Conservation (phyloP, 2,329 filamentous ascomycete genomes). For the Penicillium verrucosum region DNA sequence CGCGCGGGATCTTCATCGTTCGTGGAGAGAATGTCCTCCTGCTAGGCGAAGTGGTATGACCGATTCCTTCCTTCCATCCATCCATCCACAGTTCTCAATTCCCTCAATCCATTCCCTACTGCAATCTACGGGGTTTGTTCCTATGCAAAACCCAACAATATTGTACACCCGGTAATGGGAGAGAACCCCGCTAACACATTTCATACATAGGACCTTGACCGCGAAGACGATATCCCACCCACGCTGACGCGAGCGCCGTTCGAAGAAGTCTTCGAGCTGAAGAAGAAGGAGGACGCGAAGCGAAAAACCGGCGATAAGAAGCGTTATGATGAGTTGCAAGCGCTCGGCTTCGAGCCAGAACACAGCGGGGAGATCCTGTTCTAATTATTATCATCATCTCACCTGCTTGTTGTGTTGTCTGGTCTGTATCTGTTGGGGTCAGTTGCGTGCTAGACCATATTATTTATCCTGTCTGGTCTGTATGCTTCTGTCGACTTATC, state of each 20-base stretch:
- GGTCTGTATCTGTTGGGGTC: not conserved
- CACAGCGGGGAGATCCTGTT: conserved; percentile 71
- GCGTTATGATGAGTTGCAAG: conserved; percentile 66
- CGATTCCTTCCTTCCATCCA: not conserved
- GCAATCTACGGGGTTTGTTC: not conserved
- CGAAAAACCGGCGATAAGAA: conserved; percentile 72
- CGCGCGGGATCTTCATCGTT: conserved; percentile 84
- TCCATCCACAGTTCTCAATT: not conserved
- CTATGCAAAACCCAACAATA: not conserved
- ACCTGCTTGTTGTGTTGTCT: not conserved
- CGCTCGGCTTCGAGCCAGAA: conserved; percentile 84
- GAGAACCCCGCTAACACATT: not conserved
- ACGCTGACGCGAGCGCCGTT: conserved; percentile 66
- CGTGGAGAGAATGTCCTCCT: conserved; percentile 96
- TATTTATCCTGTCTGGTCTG: not conserved
- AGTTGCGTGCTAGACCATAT: not conserved
- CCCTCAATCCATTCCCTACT: not conserved
- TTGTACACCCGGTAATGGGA: not conserved
- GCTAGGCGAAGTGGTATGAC: conserved; percentile 75
- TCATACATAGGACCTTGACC: conserved; percentile 71
- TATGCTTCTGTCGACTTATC: not conserved
- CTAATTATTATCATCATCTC: conserved; percentile 37
- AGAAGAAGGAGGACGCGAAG: conserved; percentile 65
- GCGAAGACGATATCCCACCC: conserved; percentile 78
- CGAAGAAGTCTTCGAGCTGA: conserved; percentile 67